Evolutionary conservation across 257 asterid species (phyloP), one percentile per base, ranked within the genome.

Genomic region (Solanum etuberosum): DNA sequence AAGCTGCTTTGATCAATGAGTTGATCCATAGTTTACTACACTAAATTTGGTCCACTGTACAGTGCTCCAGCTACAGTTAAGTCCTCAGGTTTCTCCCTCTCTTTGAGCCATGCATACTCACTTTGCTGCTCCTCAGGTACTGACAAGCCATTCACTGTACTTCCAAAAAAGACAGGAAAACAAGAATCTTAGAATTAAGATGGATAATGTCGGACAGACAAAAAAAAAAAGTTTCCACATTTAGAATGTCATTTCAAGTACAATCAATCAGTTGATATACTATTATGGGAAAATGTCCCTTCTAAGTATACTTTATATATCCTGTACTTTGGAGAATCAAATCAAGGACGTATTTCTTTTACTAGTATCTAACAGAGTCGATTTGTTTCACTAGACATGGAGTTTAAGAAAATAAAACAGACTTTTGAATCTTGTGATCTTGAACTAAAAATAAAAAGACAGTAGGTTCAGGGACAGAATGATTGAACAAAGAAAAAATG

Each of bases 31-130:
- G 25, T 91, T 94, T 51, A 63, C 91, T 12, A 87, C 37, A 13
- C 48, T 85, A 95, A 92, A 88, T 91, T 92, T n/a, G 98, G 99
- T 61, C 98, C 98, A 10, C 83, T 90, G 88, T 96, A 96, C 38
- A 85, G 10, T 6, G 90, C 90, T 57, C 95, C 95, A 21, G 90
- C 94, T 40, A 96, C 90, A 1, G 63, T 74, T 1, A 92, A 90
- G 9, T 94, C 97, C 86, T 93, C 92, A 0, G 98, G 99, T 85
- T 65, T 92, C 67, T 93, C 99, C 89, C 94, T 92, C 90, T 95
- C 98, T 92, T 87, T 87, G 54, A 96, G 97, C 99, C 98, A 96
- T 51, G 93, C 95, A 82, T 93, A 91, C 0, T 89, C 90, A 21
- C 88, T 94, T 71, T 84, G 74, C 65, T 90, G 91, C 76, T 89